These are phyloP conservation scores for Diaporthe longicolla DNA, from an alignment of 2,329 filamentous ascomycete genomes.

Conservation along the genomic window DNA sequence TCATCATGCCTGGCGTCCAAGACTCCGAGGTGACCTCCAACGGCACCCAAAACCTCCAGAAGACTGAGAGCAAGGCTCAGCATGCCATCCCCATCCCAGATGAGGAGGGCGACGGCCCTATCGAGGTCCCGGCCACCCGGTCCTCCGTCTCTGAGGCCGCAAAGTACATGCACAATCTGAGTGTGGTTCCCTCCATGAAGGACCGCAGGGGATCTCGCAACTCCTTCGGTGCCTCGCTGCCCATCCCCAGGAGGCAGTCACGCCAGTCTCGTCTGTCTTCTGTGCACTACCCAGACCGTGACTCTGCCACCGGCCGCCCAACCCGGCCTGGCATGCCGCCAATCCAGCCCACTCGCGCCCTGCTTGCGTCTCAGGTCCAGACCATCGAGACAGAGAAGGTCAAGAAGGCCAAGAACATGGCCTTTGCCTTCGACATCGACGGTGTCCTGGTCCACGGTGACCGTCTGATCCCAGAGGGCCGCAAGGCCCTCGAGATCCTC, in stretches of 20 bases:
- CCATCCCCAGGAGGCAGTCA: slow-evolving; percentile 77
- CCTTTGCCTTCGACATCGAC: slow-evolving; percentile 85
- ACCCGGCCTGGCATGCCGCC: slow-evolving; percentile 69
- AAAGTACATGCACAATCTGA: slow-evolving; percentile 81
- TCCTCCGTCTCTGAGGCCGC: slow-evolving; percentile 78
- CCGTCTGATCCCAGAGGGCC: slow-evolving; percentile 77
- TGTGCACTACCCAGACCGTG: slow-evolving; percentile 57
- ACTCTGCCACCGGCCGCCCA: slow-evolving; percentile 61
- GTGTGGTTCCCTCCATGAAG: slow-evolving; percentile 75
- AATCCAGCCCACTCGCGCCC: slow-evolving; percentile 74
- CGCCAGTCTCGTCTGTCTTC: slow-evolving; percentile 77
- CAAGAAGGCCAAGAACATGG: slow-evolving; percentile 81
- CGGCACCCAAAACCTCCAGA: slow-evolving; percentile 45
- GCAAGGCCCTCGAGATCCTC: slow-evolving; percentile 76
- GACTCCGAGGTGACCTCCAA: slow-evolving; percentile 9
- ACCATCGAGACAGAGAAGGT: slow-evolving; percentile 77
- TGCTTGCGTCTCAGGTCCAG: slow-evolving; percentile 79
- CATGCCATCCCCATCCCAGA: slow-evolving; percentile 58
- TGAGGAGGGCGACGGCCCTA: slow-evolving; percentile 63
- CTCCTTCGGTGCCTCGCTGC: slow-evolving; percentile 80
- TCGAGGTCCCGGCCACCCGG: slow-evolving; percentile 79
- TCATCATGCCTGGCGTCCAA: slow-evolving; percentile 39
- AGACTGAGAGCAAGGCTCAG: slow-evolving; percentile 44
- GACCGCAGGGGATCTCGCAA: slow-evolving; percentile 79
- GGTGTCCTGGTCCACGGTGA: slow-evolving; percentile 83